These are phyloP conservation scores for Tolypocladium ovalisporum DNA, from an alignment of 2,329 filamentous ascomycete species.

Conservation along the genomic window DNA sequence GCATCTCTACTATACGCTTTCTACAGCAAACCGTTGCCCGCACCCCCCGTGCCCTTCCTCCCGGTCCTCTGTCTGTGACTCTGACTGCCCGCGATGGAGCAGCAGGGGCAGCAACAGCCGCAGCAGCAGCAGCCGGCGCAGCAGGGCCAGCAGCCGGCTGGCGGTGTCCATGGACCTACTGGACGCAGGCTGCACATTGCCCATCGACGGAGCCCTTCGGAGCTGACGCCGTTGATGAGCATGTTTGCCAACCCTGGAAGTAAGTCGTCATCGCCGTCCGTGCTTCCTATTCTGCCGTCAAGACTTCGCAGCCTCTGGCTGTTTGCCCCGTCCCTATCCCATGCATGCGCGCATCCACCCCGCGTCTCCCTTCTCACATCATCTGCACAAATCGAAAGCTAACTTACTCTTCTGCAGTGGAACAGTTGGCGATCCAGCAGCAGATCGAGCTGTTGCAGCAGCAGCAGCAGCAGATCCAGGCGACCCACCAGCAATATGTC, in stretches of 20 bases:
- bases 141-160: constrained; percentile 35
- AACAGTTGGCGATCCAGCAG: constrained; percentile 94
- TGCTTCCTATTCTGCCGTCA: constrained; percentile 1
- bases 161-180: constrained; percentile 59
- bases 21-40: constrained; percentile 9
- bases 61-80: constrained; percentile 24
- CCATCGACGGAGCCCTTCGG: constrained; percentile 91
- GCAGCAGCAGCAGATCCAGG: constrained; percentile 95
- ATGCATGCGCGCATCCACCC: neutral
- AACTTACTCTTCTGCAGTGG: constrained; percentile 48
- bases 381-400: neutral
- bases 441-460: constrained; percentile 96
- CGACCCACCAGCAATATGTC: constrained; percentile 93
- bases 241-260: constrained; percentile 59
- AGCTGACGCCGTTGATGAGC: constrained; percentile 96
- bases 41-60: constrained; percentile 31
- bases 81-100: constrained; percentile 47
- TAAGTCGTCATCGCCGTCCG: constrained; percentile 31
- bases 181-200: constrained; percentile 94
- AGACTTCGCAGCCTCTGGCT: neutral
- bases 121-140: constrained; percentile 37
- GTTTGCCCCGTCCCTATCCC: neutral
- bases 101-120: constrained; percentile 34
- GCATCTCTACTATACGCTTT: constrained; percentile 8
- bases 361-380: neutral